Evolutionary conservation across 345 rosid genomes (phyloP), one percentile per base, ranked within the genome.

Genomic region (Moricandia moricandioides): DNA sequence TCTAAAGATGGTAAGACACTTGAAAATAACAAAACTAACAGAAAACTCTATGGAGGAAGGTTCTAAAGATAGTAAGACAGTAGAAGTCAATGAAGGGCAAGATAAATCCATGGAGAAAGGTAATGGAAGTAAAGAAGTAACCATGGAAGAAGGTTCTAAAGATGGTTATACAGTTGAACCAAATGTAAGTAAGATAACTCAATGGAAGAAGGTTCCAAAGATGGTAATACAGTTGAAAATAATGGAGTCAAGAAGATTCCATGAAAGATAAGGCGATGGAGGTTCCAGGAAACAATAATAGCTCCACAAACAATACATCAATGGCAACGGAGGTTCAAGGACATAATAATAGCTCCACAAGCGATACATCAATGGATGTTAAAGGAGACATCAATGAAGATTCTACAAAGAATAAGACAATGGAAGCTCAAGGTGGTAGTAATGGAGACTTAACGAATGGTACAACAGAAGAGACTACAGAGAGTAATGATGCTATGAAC

Each of bases 381-480:
- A 14, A 47, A 47, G 54, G 54, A 47, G 54, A 1, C 54, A 47
- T 12, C 51, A 43, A 13, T 13, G 21, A 33, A 14, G 24, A 33
- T 43, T 58, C 61, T 33, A 24, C 29, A 21, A 47, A 67, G 9
- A 67, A 67, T 7, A 24, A 47, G n/a, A 75, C 78, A 14, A 0
- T 10, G 39, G 66, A 75, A 51, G 62, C 55, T 67, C 72, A 67
- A 33, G 62, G 30, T 58, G 33, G 9, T 13, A 21, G 35, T 43
- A 33, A 0, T 49, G 72, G 45, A 47, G 72, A 60, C 5, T 59
- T 61, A 73, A 45, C 12, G 1, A 74, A 43, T 59, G 63, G 33
- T n/a, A 16, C 10, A 67, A 51, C 10, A 49, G 67, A 24, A 13
- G 73, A 67, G 39, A 35, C 7, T 47, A 61, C 47, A 18, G 70